These are phyloP conservation scores for Metrosideros polymorpha DNA, from an alignment of 441 rosid species.

Conservation along the genomic window DNA sequence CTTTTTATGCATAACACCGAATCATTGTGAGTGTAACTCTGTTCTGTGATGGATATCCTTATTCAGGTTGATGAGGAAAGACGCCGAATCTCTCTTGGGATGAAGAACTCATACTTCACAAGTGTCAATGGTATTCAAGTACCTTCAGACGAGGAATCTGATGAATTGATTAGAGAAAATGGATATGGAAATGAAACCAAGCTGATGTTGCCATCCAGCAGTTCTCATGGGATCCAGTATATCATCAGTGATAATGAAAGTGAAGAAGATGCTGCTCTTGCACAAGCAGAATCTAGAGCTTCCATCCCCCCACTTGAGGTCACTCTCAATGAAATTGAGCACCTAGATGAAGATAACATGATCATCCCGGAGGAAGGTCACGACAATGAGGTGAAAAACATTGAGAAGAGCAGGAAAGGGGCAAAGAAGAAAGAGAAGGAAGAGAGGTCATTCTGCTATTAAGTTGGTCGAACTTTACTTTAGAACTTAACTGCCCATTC, in stretches of 20 bases:
- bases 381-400: constrained; percentile 12
- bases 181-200: constrained; percentile 17
- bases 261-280: constrained; percentile 39
- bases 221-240: constrained; percentile 15
- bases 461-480: neutral
- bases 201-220: constrained; percentile 5
- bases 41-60: constrained; percentile 5
- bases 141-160: constrained; percentile 28
- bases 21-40: neutral
- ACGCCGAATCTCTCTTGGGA: constrained; percentile 80
- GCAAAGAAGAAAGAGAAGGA: constrained; percentile 65
- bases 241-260: constrained; percentile 27
- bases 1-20: neutral
- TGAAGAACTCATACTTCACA: constrained; percentile 55
- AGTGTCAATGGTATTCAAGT: constrained; percentile 18
- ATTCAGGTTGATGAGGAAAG: constrained; percentile 73
- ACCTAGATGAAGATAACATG: constrained; percentile 22
- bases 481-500: neutral
- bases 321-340: constrained; percentile 60
- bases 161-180: constrained; percentile 33
- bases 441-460: constrained; percentile 44
- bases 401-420: constrained; percentile 41
- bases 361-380: constrained; percentile 24
- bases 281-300: constrained; percentile 67
- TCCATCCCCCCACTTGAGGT: constrained; percentile 81